phyloP scores from a whole-genome alignment of 1,284 basidiomycete species.

The Sphaerobolus stellatus region DNA sequence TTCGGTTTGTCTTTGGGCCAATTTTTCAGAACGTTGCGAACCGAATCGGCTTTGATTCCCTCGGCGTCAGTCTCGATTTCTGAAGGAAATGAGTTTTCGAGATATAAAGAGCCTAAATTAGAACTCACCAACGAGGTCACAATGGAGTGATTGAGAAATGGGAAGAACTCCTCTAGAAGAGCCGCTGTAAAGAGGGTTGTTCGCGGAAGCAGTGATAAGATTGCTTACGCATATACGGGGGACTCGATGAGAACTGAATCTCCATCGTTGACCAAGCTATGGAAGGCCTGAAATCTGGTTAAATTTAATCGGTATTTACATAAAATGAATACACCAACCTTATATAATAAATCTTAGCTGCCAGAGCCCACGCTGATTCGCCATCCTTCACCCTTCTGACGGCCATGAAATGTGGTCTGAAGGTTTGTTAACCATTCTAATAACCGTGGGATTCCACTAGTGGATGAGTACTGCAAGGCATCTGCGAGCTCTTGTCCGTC shows the following conservation, averaged over 20 bases:
- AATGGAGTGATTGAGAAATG: slow-evolving; percentile 55
- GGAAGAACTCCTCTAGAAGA: slow-evolving; percentile 60
- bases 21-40: slow-evolving; percentile 67
- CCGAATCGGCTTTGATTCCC: slow-evolving; percentile 66
- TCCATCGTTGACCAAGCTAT: slow-evolving; percentile 70
- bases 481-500: slow-evolving; percentile 56
- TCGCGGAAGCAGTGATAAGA: slow-evolving; percentile 15
- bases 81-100: slow-evolving; percentile 27
- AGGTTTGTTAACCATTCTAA: slow-evolving; percentile 65
- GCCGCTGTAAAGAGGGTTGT: no score
- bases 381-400: slow-evolving; percentile 64
- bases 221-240: slow-evolving; percentile 78
- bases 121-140: slow-evolving; percentile 64
- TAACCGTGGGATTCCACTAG: slow-evolving; percentile 66
- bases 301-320: neutral
- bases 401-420: slow-evolving; percentile 64
- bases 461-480: slow-evolving; percentile 78
- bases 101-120: slow-evolving; percentile 8
- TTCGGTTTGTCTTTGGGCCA: slow-evolving; percentile 76
- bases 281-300: slow-evolving; percentile 39
- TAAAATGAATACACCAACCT: slow-evolving; percentile 60
- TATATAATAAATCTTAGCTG: slow-evolving; percentile 86
- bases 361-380: slow-evolving; percentile 77
- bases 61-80: slow-evolving; percentile 83
- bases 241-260: slow-evolving; percentile 84